Percentiles rank a stretch among this genome's conserved stretches.
Conservation (phyloP, 345 rosid genomes). For the Corchorus olitorius region DNA sequence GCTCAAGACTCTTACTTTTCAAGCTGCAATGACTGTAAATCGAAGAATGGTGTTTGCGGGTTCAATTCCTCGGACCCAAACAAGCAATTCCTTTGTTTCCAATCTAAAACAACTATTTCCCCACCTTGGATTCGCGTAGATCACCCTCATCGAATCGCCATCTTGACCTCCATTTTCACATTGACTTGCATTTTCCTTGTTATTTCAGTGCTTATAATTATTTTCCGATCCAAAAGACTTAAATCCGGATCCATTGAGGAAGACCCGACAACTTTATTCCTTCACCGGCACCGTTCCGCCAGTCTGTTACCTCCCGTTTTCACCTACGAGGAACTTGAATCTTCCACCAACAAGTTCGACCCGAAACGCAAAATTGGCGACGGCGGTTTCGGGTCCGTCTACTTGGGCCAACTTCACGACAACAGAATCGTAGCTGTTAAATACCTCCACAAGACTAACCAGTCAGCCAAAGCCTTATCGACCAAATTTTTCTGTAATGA, state of each 20-base stretch:
- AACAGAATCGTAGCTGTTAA: slow-evolving; percentile 80
- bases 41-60: slow-evolving; percentile 66
- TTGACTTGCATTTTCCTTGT: slow-evolving; percentile 56
- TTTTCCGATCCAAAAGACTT: slow-evolving; percentile 56
- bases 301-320: slow-evolving; percentile 82
- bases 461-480: slow-evolving; percentile 54
- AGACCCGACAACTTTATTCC: slow-evolving; percentile 81
- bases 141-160: slow-evolving; percentile 40
- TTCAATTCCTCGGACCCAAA: slow-evolving; percentile 66
- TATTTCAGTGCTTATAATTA: slow-evolving; percentile 40
- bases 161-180: slow-evolving; percentile 53
- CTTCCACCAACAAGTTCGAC: slow-evolving; percentile 77
- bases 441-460: slow-evolving; percentile 73
- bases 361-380: slow-evolving; percentile 82
- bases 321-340: slow-evolving; percentile 88
- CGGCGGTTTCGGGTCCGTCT: slow-evolving; percentile 94
- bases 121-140: slow-evolving; percentile 40
- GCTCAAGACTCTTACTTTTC: slow-evolving; percentile 65
- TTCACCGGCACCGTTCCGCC: slow-evolving; percentile 71
- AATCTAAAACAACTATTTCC: slow-evolving; percentile 37
- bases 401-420: slow-evolving; percentile 70
- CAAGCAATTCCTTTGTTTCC: slow-evolving; percentile 55
- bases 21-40: slow-evolving; percentile 53
- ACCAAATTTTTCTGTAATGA: slow-evolving; percentile 88
- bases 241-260: slow-evolving; percentile 51